Evolutionary conservation across 2,329 filamentous ascomycete species (phyloP).

Genomic region (Boeremia lycopersici): DNA sequence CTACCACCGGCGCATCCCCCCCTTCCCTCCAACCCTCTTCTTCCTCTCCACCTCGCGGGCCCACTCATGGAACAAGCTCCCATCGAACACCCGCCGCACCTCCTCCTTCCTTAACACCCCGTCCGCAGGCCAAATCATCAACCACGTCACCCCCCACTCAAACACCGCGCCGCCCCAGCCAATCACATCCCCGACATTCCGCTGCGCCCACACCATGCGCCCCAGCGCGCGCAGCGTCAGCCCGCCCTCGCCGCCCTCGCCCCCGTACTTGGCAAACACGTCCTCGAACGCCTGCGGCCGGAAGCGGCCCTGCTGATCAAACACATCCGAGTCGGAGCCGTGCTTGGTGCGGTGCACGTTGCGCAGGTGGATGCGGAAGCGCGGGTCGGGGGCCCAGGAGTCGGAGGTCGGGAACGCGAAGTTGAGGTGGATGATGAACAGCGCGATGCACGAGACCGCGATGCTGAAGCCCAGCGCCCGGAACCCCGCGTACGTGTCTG

Average conservation of each 20-base stretch:
- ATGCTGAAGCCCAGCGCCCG: conserved; percentile 54
- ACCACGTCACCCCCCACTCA: conserved; percentile 57
- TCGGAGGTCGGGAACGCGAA: conserved; percentile 58
- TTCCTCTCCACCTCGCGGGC: conserved; percentile 10
- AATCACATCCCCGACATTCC: conserved; percentile 50
- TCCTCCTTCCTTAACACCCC: conserved; percentile 65
- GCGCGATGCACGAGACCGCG: conserved; percentile 51
- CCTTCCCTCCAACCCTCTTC: conserved; percentile 9
- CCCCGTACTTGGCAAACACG: conserved; percentile 54
- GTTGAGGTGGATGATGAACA: conserved; percentile 56
- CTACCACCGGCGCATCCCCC: conserved; percentile 12
- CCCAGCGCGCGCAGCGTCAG: conserved; percentile 49
- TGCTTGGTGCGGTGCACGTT: conserved; percentile 53
- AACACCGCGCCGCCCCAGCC: conserved; percentile 54
- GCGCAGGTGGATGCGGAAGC: conserved; percentile 50
- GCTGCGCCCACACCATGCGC: conserved; percentile 50
- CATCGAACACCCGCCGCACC: conserved; percentile 59
- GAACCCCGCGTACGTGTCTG: conserved; percentile 58
- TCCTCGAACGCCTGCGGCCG: conserved; percentile 56
- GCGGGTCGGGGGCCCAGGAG: conserved; percentile 52
- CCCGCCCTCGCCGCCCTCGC: conserved; percentile 44
- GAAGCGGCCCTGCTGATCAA: conserved; percentile 55
- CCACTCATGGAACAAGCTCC: conserved; percentile 55
- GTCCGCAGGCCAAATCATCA: conserved; percentile 62
- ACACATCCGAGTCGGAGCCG: conserved; percentile 51